Base-by-base conservation (phyloP, 805 yeast genomes). In the Metschnikowia lunata region DNA sequence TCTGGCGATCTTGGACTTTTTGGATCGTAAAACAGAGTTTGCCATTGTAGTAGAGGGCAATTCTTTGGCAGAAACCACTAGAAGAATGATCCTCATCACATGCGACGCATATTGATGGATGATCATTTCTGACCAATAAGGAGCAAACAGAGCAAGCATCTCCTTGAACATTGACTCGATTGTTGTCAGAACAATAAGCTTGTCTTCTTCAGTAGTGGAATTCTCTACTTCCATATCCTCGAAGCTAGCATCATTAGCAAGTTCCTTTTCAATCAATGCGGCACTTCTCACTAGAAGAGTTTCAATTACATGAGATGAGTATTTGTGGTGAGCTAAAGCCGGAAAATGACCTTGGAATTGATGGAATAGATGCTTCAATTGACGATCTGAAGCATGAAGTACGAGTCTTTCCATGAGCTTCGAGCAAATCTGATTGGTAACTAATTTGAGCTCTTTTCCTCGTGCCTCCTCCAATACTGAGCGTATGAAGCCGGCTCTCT, bases 391-490 rank as follows among this genome's bases (percentile, higher is more conserved):
- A 12, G 90, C 83, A 14, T 71, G 67, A 34, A 86, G 64, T n/a
- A 91, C 76, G 48, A 91, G 68, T 59, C 99, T 74, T 64, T 91
- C 99, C 72, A 93, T 75, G 46, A 93, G 72, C 61, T 91, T 91
- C 23, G 98, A 91, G 63, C 97, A 89, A 45, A 91, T 88, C 59
- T 90, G 97, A 59, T 91, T 90, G 2, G 97, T 91, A 4, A 86
- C 96, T 34, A 91, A 72, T 63, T 93, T 91, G 54, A 93, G 70
- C 64, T 91, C 98, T 56, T 90, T 89, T 2, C 96, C 97, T 38
- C 76, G 73, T 18, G 89, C 78, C 67, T 93, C 99, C 51, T 84
- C 91, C 52, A 90, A 74, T 1, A 91, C 86, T 55, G 93, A 83
- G 3, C 75, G 64, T 28, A 88, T 81, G 57, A 91, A 89, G 1